Percentiles rank a stretch among this genome's conserved stretches.
Conservation (phyloP, 345 rosid genomes). For the Bruguiera sexangula region DNA sequence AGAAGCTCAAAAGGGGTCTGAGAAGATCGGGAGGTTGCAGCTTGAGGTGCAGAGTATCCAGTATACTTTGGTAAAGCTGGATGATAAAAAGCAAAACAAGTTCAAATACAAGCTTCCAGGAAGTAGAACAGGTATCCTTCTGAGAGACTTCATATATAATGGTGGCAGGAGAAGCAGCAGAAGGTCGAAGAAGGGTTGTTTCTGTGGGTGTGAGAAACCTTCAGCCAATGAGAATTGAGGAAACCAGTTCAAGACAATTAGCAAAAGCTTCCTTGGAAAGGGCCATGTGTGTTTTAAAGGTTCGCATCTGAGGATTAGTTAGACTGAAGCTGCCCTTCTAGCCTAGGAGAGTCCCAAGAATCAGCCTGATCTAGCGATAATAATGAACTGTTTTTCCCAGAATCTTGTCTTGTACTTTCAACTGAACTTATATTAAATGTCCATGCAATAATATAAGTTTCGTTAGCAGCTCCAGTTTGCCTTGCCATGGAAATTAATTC, state of each 20-base stretch:
- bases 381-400: slow-evolving; percentile 30
- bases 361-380: slow-evolving; percentile 20
- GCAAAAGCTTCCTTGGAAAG: slow-evolving; percentile 5
- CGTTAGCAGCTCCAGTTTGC: background rate
- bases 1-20: slow-evolving; percentile 23
- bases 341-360: slow-evolving; percentile 19
- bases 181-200: slow-evolving; percentile 53
- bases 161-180: slow-evolving; percentile 46
- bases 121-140: slow-evolving; percentile 47
- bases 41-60: slow-evolving; percentile 29
- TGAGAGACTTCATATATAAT: slow-evolving; percentile 62
- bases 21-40: slow-evolving; percentile 23
- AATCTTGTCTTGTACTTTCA: slow-evolving; percentile 10
- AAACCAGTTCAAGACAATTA: background rate
- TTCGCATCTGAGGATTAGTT: slow-evolving; percentile 14
- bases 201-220: slow-evolving; percentile 71
- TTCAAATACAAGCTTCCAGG: slow-evolving; percentile 32
- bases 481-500: no score
- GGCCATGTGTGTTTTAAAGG: slow-evolving; percentile 4
- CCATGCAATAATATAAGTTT: slow-evolving; percentile 6
- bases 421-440: background rate
- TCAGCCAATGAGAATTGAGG: slow-evolving; percentile 48
- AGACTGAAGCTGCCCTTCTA: slow-evolving; percentile 16
- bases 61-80: slow-evolving; percentile 18
- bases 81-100: slow-evolving; percentile 23